A percentile compares a stretch with the other conserved stretches of the same genome.
Evolutionary conservation across 768 basidiomycete species (phyloP).

Genomic region (Xerocomellus chrysenteron): DNA sequence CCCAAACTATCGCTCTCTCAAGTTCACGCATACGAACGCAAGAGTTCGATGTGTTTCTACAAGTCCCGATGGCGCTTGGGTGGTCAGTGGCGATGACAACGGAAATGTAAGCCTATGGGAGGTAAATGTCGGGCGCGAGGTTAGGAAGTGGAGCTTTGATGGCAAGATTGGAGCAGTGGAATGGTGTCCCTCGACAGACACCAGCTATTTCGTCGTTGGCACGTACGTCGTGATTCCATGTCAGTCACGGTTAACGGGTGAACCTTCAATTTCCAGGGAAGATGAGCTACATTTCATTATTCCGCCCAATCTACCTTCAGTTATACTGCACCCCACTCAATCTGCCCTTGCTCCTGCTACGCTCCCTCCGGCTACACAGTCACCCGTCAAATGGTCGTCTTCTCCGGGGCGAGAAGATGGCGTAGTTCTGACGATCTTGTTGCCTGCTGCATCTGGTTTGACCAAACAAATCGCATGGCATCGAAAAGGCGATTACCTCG

Average conservation of each 20-base stretch:
- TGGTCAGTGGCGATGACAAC: conserved; percentile 85
- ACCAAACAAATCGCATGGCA: conserved; percentile 91
- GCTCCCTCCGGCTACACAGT: conserved; percentile 60
- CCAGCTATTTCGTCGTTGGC: conserved; percentile 74
- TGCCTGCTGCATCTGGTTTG: conserved; percentile 66
- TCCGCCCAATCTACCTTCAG: conserved; percentile 71
- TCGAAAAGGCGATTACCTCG: conserved; percentile 90
- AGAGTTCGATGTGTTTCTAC: conserved; percentile 74
- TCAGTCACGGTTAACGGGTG: conserved; percentile 4
- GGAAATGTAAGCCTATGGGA: conserved; percentile 92
- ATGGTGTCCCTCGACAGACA: conserved; percentile 90
- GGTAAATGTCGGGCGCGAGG: conserved; percentile 81
- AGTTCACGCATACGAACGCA: conserved; percentile 62
- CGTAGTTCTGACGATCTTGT: conserved; percentile 57
- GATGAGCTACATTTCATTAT: conserved; percentile 77
- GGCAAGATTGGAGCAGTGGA: conserved; percentile 80
- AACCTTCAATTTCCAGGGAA: conserved; percentile 51
- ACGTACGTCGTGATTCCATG: conserved; percentile 52
- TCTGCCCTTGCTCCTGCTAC: conserved; percentile 59
- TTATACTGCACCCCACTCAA: conserved; percentile 58
- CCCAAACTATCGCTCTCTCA: conserved; percentile 80
- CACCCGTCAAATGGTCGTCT: conserved; percentile 70
- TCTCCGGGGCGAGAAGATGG: conserved; percentile 47
- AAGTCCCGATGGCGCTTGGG: conserved; percentile 91
- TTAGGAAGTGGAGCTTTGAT: conserved; percentile 82